Conservation (phyloP, 2,329 filamentous ascomycete genomes). For the Beauveria sp. region DNA sequence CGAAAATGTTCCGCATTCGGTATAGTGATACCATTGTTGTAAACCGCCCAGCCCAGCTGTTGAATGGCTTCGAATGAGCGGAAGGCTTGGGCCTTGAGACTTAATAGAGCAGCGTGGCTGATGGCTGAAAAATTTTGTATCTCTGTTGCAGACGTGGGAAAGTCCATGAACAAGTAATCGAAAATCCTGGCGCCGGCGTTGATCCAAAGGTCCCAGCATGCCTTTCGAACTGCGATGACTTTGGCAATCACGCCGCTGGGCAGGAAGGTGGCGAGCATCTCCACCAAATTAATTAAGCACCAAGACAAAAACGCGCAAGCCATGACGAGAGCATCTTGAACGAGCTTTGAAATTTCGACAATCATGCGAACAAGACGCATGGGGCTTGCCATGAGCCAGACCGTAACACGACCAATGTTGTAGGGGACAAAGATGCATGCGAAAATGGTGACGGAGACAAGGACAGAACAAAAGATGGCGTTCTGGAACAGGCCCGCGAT, state of each 20-base stretch:
- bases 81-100: conserved; percentile 47
- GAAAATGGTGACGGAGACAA: conserved; percentile 81
- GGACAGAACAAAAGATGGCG: conserved; percentile 83
- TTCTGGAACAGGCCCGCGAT: conserved; percentile 88
- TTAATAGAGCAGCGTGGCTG: conserved; percentile 61
- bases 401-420: conserved; percentile 76
- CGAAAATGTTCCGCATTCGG: conserved; percentile 14
- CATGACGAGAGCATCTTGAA: conserved; percentile 69
- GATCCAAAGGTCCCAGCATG: conserved; percentile 35
- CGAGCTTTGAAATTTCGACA: conserved; percentile 66
- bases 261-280: conserved; percentile 29
- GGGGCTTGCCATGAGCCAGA: conserved; percentile 75
- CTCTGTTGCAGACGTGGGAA: conserved; percentile 49
- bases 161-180: conserved; percentile 42
- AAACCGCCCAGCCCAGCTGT: conserved; percentile 33
- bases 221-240: conserved; percentile 27
- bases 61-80: conserved; percentile 33
- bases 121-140: conserved; percentile 70
- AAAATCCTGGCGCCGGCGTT: conserved; percentile 40
- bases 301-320: conserved; percentile 48
- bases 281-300: conserved; percentile 30
- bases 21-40: conserved; percentile 33
- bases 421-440: conserved; percentile 87
- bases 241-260: conserved; percentile 23
- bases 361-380: conserved; percentile 65